These are phyloP conservation scores for Hypoxylon sp. DNA, from an alignment of 2,329 filamentous ascomycete species.

Conservation along the genomic window DNA sequence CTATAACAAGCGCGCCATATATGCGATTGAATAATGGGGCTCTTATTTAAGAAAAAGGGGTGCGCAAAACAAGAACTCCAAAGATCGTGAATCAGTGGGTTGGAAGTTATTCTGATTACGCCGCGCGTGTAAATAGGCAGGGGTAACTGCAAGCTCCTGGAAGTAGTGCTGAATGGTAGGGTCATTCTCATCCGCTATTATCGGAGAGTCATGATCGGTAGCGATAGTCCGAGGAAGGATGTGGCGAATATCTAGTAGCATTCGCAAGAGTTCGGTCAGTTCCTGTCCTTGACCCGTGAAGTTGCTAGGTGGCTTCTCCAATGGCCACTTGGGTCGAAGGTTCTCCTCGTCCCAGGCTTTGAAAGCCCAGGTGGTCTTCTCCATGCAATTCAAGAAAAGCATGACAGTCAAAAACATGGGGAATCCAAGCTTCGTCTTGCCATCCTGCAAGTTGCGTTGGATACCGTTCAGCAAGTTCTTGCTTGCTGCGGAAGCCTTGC, in stretches of 20 bases:
- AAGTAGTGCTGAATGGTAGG: conserved; percentile 67
- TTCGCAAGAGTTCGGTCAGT: conserved; percentile 71
- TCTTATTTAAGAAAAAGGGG: conserved; percentile 56
- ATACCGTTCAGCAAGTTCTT: conserved; percentile 71
- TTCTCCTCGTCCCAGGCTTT: conserved; percentile 77
- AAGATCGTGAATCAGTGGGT: conserved; percentile 62
- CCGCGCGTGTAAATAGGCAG: conserved; percentile 60
- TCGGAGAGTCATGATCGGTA: conserved; percentile 63
- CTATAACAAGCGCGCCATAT: conserved; percentile 39
- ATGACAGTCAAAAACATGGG: conserved; percentile 73
- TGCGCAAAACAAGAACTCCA: conserved; percentile 63
- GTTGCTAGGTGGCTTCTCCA: conserved; percentile 69
- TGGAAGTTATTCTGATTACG: conserved; percentile 68
- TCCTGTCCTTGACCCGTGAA: conserved; percentile 73
- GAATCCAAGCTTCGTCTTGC: conserved; percentile 71
- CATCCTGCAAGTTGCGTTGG: conserved; percentile 73
- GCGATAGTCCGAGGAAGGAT: conserved; percentile 68
- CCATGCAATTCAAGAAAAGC: conserved; percentile 75
- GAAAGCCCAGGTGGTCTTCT: conserved; percentile 78
- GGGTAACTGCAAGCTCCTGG: conserved; percentile 68
- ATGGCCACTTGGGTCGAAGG: conserved; percentile 72
- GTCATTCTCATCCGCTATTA: conserved; percentile 64
- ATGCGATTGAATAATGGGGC: conserved; percentile 33
- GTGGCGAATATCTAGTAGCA: conserved; percentile 73
- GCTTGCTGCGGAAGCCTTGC: conserved; percentile 72